Evolutionary conservation across 352 stramenopile species (phyloP).

Genomic region (Thraustochytrium striatum): DNA sequence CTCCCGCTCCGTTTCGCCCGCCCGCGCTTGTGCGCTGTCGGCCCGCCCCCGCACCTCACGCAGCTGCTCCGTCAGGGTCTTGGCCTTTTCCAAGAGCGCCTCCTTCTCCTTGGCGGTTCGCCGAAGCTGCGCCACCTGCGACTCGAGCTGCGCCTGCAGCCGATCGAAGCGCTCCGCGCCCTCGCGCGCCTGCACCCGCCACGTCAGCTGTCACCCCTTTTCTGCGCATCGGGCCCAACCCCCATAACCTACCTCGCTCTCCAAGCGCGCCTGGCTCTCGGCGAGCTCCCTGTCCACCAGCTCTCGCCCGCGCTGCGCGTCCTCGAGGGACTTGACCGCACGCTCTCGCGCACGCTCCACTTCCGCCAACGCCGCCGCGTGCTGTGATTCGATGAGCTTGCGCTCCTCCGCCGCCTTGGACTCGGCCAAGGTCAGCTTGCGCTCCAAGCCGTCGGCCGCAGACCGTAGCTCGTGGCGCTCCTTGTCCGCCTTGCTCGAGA

Average conservation of each 20-base stretch:
- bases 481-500: background rate
- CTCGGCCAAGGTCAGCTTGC: background rate
- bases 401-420: background rate
- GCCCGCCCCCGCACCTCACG: background rate
- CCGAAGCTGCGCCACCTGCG: background rate
- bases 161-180: background rate
- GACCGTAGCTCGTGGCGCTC: conserved; percentile 21
- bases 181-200: conserved; percentile 5
- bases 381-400: conserved; percentile 2
- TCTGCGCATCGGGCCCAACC: background rate
- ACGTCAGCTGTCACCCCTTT: background rate
- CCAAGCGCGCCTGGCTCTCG: background rate
- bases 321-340: background rate
- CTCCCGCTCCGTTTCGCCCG: background rate
- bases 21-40: background rate
- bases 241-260: background rate
- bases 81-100: conserved; percentile 2
- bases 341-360: background rate
- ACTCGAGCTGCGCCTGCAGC: background rate
- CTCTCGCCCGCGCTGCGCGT: background rate
- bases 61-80: background rate
- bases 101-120: conserved; percentile 37
- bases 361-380: background rate
- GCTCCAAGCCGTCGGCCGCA: conserved; percentile 1
- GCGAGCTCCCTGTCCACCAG: background rate